Percentiles rank a stretch among this genome's conserved stretches.
phyloP scores from a whole-genome alignment of 1,139 yeast genomes.

The Taphrina betulina region DNA sequence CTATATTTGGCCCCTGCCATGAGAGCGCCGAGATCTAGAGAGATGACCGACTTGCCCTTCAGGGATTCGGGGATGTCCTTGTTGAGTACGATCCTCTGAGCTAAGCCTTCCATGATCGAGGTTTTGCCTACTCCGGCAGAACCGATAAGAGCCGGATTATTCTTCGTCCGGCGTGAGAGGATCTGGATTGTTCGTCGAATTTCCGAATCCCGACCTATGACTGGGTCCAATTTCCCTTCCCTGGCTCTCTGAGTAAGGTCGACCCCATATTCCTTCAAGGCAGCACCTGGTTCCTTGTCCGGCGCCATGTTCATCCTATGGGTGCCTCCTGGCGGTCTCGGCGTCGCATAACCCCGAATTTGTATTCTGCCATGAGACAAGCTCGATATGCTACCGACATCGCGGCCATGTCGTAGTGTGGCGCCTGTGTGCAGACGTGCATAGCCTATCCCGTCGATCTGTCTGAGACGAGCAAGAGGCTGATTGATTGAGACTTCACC shows the following conservation, averaged over 20 bases:
- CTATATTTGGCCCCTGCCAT: conserved; percentile 93
- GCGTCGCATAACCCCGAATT: conserved; percentile 24
- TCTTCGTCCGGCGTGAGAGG: conserved; percentile 84
- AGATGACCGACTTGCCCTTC: conserved; percentile 76
- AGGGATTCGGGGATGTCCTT: conserved; percentile 87
- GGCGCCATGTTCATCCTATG: conserved; percentile 39
- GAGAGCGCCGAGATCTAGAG: conserved; percentile 82
- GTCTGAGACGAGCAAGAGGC: too few species aligned
- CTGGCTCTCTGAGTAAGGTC: conserved; percentile 82
- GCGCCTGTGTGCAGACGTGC: too few species aligned
- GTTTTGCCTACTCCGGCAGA: conserved; percentile 98
- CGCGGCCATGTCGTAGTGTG: too few species aligned
- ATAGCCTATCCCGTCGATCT: too few species aligned
- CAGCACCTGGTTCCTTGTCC: conserved; percentile 52
- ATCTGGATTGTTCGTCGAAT: conserved; percentile 90
- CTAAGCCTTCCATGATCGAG: conserved; percentile 92
- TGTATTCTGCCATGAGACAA: too few species aligned
- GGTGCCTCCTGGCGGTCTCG: conserved; percentile 35
- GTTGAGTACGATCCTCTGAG: conserved; percentile 84
- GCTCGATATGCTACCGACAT: too few species aligned
- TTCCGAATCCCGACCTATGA: conserved; percentile 94
- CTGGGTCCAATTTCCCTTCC: conserved; percentile 92
- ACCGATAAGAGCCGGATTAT: conserved; percentile 91
- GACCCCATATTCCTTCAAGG: conserved; percentile 81
- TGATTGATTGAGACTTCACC: too few species aligned